A percentile compares a stretch with the other conserved stretches of the same genome.
Conservation (phyloP, 129 eudicot genomes). For the Centaurea solstitialis region DNA sequence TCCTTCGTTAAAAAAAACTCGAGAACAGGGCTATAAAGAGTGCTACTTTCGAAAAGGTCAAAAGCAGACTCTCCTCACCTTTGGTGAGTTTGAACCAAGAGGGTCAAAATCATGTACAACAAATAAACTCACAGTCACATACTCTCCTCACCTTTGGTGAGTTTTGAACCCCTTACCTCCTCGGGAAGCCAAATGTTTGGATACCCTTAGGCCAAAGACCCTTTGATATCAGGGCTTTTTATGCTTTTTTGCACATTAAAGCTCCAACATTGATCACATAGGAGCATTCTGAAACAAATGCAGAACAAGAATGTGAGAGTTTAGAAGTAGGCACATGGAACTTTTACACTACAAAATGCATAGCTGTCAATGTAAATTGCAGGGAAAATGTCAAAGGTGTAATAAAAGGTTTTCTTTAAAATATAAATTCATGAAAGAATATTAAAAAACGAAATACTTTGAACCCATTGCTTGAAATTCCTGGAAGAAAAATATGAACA, state of each 20-base stretch:
- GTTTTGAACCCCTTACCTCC: background rate
- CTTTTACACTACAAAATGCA: background rate
- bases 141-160: background rate
- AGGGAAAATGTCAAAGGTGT: background rate
- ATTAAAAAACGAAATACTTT: too few relatives aligned
- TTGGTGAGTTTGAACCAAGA: too few relatives aligned
- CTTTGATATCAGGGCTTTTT: background rate
- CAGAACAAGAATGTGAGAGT: background rate
- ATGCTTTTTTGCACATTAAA: conserved; percentile 35
- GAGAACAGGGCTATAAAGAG: too few relatives aligned
- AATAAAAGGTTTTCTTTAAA: background rate
- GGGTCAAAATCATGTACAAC: too few relatives aligned
- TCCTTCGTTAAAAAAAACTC: too few relatives aligned
- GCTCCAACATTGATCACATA: conserved; percentile 50
- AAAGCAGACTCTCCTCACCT: too few relatives aligned
- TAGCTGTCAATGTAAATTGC: background rate
- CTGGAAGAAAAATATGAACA: too few relatives aligned
- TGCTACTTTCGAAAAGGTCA: too few relatives aligned
- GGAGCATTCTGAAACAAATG: conserved; percentile 42
- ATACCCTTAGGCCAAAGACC: background rate
- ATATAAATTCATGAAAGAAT: background rate
- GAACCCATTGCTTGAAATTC: too few relatives aligned
- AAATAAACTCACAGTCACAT: background rate
- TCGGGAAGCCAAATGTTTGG: background rate
- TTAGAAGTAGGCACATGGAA: background rate